Conservation (phyloP, 2,329 filamentous ascomycete species). For the Microsporum audouinii region DNA sequence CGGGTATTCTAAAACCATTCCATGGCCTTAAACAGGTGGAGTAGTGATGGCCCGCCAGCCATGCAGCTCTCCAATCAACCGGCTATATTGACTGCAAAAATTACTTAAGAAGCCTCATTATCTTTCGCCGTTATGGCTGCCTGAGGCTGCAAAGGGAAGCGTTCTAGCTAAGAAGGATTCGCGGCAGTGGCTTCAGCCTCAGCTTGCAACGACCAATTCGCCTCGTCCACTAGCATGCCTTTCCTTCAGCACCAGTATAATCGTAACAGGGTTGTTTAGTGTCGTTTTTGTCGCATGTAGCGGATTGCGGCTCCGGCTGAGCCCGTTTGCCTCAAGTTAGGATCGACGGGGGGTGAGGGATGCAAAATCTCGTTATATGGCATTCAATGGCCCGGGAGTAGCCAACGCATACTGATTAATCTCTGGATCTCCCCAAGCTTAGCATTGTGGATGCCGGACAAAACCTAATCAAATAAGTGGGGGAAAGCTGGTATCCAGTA, state of each 20-base stretch:
- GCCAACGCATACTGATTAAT: background rate
- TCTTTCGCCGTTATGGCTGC: background rate
- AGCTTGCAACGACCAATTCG: background rate
- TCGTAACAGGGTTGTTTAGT: background rate
- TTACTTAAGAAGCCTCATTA: background rate
- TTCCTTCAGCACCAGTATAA: background rate
- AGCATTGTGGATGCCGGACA: background rate
- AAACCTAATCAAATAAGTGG: background rate
- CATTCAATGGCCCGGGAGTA: background rate
- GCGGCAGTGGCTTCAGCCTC: background rate
- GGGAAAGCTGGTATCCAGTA: background rate
- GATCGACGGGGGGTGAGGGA: background rate
- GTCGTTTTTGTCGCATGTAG: background rate
- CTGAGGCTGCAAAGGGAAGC: background rate
- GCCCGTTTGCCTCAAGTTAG: background rate
- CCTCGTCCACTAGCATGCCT: background rate
- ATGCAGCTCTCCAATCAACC: background rate
- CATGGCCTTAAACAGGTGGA: no score
- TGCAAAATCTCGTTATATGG: background rate
- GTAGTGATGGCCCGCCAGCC: background rate
- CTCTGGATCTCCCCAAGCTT: background rate
- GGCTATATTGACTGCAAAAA: background rate
- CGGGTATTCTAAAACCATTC: no score
- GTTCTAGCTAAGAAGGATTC: background rate
- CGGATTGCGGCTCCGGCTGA: slow-evolving; percentile 1